These are phyloP conservation scores for Kernera saxatilis DNA, from an alignment of 345 rosid species.

Conservation along the genomic window DNA sequence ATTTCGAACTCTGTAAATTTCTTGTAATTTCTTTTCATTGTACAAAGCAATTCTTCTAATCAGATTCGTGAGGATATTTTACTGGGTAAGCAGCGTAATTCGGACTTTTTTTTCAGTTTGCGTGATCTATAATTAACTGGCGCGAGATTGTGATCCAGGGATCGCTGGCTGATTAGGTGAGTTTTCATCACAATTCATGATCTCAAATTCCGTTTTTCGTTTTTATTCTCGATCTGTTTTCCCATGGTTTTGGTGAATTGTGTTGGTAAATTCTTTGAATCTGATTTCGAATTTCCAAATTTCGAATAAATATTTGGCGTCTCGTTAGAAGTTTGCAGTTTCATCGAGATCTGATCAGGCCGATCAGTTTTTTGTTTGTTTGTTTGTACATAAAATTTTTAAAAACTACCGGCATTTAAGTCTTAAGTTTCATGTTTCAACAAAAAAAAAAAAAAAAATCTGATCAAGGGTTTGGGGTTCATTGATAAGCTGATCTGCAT, in stretches of 20 bases:
- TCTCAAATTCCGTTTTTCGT: background rate
- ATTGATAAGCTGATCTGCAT: conserved; percentile 16
- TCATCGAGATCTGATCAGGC: conserved; percentile 41
- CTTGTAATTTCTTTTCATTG: background rate
- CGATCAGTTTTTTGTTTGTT: background rate
- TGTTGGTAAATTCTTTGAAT: conserved; percentile 17
- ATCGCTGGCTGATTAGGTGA: conserved; percentile 26
- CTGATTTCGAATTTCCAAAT: background rate
- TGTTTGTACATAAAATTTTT: conserved; percentile 1
- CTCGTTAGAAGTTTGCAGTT: background rate
- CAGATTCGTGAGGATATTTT: conserved; percentile 4
- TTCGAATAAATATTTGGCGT: background rate
- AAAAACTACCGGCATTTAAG: background rate
- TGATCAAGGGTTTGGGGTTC: conserved; percentile 24
- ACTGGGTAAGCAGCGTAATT: conserved; percentile 3
- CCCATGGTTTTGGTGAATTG: background rate
- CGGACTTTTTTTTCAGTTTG: background rate
- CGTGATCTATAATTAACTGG: conserved; percentile 15
- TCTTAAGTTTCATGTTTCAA: background rate
- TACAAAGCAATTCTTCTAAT: background rate
- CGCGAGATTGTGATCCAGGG: conserved; percentile 11
- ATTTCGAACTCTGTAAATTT: background rate
- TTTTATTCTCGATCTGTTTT: background rate
- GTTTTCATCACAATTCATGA: conserved; percentile 2
- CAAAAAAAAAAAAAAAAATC: background rate